phyloP scores from a whole-genome alignment of 148 eudicot genomes.

The Fagopyrum homotropicum region DNA sequence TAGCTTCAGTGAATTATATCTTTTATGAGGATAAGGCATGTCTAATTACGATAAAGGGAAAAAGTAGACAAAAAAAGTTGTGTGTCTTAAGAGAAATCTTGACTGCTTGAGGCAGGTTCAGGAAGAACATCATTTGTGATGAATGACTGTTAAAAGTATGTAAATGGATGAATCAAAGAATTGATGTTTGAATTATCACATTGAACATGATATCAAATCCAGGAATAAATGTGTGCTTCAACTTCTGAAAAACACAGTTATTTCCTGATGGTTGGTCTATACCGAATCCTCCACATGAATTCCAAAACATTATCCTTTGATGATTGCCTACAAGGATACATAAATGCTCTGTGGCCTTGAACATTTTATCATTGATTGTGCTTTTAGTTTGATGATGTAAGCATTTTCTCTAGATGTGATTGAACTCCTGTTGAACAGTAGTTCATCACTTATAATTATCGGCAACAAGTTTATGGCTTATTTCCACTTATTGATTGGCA shows the following conservation, averaged over 20 bases:
- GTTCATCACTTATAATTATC: not conserved
- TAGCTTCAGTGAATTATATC: not conserved
- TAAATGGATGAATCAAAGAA: not conserved
- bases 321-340: not conserved
- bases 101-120: not conserved
- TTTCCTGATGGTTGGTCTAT: not conserved
- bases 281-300: not conserved
- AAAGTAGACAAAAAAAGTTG: not conserved
- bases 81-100: not conserved
- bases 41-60: not conserved
- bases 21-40: not conserved
- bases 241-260: not conserved
- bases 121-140: not conserved
- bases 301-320: not conserved
- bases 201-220: not conserved
- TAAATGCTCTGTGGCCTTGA: not conserved
- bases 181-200: not conserved
- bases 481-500: slow-evolving; percentile 98
- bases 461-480: slow-evolving; percentile 76
- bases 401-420: not conserved
- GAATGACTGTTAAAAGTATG: not conserved
- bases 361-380: not conserved
- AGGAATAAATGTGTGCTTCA: not conserved
- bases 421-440: not conserved
- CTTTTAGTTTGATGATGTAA: not conserved